Conservation (phyloP, 352 stramenopile genomes). For the Blastocystis sp. region DNA sequence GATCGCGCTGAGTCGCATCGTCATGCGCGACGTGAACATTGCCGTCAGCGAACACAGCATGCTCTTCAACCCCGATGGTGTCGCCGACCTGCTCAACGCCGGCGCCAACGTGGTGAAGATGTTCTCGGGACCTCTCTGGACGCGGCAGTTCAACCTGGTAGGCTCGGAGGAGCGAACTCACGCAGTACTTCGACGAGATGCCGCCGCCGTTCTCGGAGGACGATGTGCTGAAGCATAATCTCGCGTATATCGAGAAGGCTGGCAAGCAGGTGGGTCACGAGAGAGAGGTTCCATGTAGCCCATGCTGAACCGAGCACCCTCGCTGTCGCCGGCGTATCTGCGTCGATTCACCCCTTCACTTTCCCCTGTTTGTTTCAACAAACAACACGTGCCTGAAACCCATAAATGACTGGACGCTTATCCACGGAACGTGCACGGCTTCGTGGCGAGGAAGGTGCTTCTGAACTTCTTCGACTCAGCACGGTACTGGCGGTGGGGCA, state of each 20-base stretch:
- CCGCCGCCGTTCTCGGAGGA: background rate
- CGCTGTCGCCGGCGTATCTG: background rate
- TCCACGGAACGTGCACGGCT: slow-evolving; percentile 36
- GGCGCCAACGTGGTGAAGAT: slow-evolving; percentile 40
- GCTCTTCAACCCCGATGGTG: background rate
- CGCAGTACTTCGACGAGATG: slow-evolving; percentile 42
- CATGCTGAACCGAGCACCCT: background rate
- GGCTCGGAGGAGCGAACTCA: background rate
- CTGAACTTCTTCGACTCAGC: slow-evolving; percentile 53
- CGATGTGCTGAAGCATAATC: slow-evolving; percentile 3
- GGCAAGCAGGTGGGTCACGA: background rate
- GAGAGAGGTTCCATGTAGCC: background rate
- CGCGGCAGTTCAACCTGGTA: slow-evolving; percentile 21
- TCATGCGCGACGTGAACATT: slow-evolving; percentile 16
- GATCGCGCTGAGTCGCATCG: slow-evolving; percentile 7
- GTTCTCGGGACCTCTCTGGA: slow-evolving; percentile 25
- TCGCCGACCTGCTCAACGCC: background rate
- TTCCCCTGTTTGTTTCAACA: background rate
- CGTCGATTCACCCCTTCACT: background rate
- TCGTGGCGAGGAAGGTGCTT: slow-evolving; percentile 48
- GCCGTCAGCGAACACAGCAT: background rate
- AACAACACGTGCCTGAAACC: background rate
- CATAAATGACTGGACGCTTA: slow-evolving; percentile 61
- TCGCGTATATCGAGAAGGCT: background rate
- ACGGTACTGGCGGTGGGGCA: slow-evolving; percentile 52